Evolutionary conservation across 2,329 filamentous ascomycete genomes (phyloP).

Genomic region (Phoma sp.): DNA sequence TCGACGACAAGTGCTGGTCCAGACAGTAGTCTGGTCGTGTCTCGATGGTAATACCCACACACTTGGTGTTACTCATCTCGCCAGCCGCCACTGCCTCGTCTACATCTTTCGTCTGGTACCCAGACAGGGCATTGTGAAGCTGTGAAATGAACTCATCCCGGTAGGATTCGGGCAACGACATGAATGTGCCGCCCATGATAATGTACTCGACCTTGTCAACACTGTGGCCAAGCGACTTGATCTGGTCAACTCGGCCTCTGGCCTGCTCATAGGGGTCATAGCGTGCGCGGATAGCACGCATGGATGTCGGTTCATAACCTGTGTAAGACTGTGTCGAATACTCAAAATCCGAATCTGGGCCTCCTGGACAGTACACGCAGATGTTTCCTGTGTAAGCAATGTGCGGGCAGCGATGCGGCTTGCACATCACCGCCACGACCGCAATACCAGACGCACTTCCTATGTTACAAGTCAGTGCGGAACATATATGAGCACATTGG

Average conservation of each 20-base stretch:
- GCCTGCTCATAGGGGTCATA: conserved; percentile 99
- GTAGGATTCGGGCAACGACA: conserved; percentile 90
- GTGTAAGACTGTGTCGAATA: conserved; percentile 99
- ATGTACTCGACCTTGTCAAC: conserved; percentile 99
- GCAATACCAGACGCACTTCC: conserved; percentile 95
- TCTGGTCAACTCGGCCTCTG: conserved; percentile 91
- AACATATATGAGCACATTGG: not conserved
- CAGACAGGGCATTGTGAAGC: conserved; percentile 93
- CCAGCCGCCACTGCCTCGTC: conserved; percentile 94
- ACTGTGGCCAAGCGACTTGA: conserved; percentile 92
- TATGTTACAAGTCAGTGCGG: conserved; percentile 41
- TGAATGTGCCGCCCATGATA: conserved; percentile 99
- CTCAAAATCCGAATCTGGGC: conserved; percentile 97
- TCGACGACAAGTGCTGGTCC: conserved; percentile 91
- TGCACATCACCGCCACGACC: conserved; percentile 99
- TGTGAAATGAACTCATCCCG: conserved; percentile 93
- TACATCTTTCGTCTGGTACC: conserved; percentile 91
- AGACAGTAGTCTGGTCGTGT: conserved; percentile 96
- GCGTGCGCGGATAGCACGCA: conserved; percentile 94
- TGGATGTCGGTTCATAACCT: conserved; percentile 96
- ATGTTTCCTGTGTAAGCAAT: conserved; percentile 99
- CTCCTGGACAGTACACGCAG: conserved; percentile 97
- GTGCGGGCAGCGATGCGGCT: conserved; percentile 95
- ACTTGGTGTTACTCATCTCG: conserved; percentile 97
- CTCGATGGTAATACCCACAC: conserved; percentile 98